Base-by-base conservation (phyloP, 2,329 filamentous ascomycete genomes). In the Phaeosphaeriaceae sp. region DNA sequence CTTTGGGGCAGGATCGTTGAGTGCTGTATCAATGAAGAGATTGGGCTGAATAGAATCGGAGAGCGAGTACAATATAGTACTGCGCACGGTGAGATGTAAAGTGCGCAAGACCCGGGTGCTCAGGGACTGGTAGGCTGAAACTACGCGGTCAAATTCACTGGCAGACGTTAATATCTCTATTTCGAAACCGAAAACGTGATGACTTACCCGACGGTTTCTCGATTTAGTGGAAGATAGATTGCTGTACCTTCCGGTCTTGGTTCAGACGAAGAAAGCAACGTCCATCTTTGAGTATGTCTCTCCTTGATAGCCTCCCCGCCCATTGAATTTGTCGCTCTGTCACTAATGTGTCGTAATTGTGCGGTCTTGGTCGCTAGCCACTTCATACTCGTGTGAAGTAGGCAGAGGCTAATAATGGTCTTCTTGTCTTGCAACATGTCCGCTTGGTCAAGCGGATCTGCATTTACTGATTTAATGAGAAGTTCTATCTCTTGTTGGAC, bases 331-430 rank as follows among this genome's bases (percentile, higher is more conserved):
- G 84, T 83, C 37, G 89, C 85, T 52, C 88, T 85, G 43, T 83
- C 80, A 16, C 90, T 93, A 64, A 97, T 91, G 66, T 93, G 87
- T 34, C 94, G 85, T 44, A 99, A 80, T 48, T 89, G 81, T n/a
- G 82, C 78, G 34, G 96, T 86, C 75, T 93, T 94, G 61, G 87
- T 87, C 16, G 89, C 87, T 29, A 99, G 84, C 94, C 94, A 99
- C 79, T 95, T 94, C 91, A 97, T 96, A 77, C 92, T 97, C 41
- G 92, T 97, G 73, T 96, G 95, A 29, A 99, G 79, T 32, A 97
- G 82, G 61, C 92, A 97, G 4, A 99, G 77, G 3, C 88, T 88
- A 35, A 88, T 85, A 21, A 97, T 87, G 3, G 87, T 89, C 70
- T 97, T 95, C 20, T 89, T 86, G 66, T 97, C 92, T 35, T 89